phyloP scores from a whole-genome alignment of 495 filamentous ascomycete genomes.

The Trichoderma parareesei region DNA sequence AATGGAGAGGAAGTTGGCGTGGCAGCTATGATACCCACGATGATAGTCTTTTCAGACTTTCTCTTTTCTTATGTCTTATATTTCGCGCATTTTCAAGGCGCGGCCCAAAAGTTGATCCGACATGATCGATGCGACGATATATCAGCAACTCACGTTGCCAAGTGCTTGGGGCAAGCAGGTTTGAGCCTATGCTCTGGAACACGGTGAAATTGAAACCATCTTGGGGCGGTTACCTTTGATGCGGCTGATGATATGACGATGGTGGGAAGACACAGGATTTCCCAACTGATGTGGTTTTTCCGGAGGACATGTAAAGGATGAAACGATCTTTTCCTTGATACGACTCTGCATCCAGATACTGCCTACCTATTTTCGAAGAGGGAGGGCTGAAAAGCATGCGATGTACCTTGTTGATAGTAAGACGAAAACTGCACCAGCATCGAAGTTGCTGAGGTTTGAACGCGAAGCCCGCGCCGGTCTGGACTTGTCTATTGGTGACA shows the following conservation, averaged over 20 bases:
- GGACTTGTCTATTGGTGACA: background rate
- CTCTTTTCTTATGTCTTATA: background rate
- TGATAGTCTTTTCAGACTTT: background rate
- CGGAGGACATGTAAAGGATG: background rate
- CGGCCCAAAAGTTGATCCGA: background rate
- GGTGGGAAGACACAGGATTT: background rate
- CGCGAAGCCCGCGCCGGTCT: background rate
- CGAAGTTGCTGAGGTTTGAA: background rate
- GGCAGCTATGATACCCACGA: conserved; percentile 14
- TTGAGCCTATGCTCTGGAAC: background rate
- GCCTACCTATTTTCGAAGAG: background rate
- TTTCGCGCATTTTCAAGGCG: conserved; percentile 4
- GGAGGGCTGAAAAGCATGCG: background rate
- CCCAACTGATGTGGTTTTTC: background rate
- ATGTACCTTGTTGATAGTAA: conserved; percentile 4
- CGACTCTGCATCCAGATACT: background rate
- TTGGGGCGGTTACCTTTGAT: background rate
- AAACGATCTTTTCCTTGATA: background rate
- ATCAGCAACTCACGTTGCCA: conserved; percentile 10
- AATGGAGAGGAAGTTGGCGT: conserved; percentile 10
- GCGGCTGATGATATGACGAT: conserved; percentile 1
- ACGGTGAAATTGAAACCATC: background rate
- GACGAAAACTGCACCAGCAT: background rate
- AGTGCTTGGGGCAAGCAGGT: background rate
- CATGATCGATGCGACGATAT: conserved; percentile 7